Percentiles rank a stretch among this genome's conserved stretches.
These are phyloP conservation scores for Ocimum tenuiflorum DNA, from an alignment of 257 asterid genomes.

Conservation along the genomic window DNA sequence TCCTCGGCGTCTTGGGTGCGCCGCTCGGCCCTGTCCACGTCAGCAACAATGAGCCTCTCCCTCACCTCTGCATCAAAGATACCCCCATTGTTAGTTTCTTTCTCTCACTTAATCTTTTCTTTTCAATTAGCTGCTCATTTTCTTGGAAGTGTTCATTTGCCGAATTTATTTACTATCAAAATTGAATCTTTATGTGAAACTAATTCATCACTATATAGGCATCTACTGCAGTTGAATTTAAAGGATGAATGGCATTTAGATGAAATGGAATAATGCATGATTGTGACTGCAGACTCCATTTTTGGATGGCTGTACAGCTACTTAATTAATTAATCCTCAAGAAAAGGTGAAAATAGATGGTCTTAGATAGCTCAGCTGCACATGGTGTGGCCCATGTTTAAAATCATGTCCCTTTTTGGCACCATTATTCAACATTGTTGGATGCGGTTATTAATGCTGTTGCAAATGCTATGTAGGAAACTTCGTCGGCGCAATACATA, in stretches of 20 bases:
- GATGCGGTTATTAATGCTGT: conserved; percentile 2
- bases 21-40: conserved; percentile 75
- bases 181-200: background rate
- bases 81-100: conserved; percentile 62
- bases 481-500: conserved; percentile 78
- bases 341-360: conserved; percentile 2
- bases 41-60: conserved; percentile 53
- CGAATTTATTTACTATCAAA: background rate
- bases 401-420: background rate
- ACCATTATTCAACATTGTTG: background rate
- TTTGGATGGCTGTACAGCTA: conserved; percentile 20
- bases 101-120: background rate
- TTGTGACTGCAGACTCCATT: background rate
- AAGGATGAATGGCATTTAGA: background rate
- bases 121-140: background rate
- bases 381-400: conserved; percentile 23
- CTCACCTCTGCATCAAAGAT: conserved; percentile 63
- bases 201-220: background rate
- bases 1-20: conserved; percentile 74
- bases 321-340: conserved; percentile 6
- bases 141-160: background rate
- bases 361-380: conserved; percentile 10
- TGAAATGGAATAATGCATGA: background rate
- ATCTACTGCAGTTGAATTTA: no score
- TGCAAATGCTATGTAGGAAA: conserved; percentile 41